phyloP scores from a whole-genome alignment of 768 basidiomycete species.

The Clathrus columnatus region DNA sequence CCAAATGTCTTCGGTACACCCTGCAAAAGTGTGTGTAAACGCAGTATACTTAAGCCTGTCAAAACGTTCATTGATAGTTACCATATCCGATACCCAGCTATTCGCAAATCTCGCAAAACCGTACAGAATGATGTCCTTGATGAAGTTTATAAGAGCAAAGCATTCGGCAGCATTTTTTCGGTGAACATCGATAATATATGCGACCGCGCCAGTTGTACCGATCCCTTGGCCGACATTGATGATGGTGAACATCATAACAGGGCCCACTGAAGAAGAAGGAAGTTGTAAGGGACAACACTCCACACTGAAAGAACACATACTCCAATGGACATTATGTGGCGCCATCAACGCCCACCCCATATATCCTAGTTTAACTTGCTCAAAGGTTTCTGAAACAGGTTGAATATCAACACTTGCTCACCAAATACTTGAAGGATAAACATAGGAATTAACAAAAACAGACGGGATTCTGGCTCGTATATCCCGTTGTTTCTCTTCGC shows the following conservation, averaged over 20 bases:
- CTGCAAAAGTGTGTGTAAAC: background rate
- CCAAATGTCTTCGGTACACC: background rate
- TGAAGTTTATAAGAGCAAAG: conserved; percentile 34
- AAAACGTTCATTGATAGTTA: background rate
- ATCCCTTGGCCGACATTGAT: conserved; percentile 36
- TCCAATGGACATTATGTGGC: conserved; percentile 1
- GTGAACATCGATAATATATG: conserved; percentile 40
- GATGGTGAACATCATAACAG: conserved; percentile 4
- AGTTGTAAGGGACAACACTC: no score
- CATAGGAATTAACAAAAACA: conserved; percentile 34
- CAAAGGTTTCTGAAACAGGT: no score
- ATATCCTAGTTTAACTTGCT: conserved; percentile 17
- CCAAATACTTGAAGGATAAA: conserved; percentile 33
- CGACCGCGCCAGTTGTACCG: conserved; percentile 32
- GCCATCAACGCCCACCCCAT: conserved; percentile 6
- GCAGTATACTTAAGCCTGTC: background rate
- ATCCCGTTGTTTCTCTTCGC: conserved; percentile 35
- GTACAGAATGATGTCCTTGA: conserved; percentile 38
- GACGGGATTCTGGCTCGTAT: conserved; percentile 40
- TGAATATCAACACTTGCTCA: no score
- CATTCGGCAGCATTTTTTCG: conserved; percentile 32
- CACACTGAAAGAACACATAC: background rate
- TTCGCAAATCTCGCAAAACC: conserved; percentile 37
- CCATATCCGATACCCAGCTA: conserved; percentile 27
- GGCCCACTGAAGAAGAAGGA: background rate